Evolutionary conservation across 768 basidiomycete species (phyloP).

Genomic region (Clitopilus hobsonii): DNA sequence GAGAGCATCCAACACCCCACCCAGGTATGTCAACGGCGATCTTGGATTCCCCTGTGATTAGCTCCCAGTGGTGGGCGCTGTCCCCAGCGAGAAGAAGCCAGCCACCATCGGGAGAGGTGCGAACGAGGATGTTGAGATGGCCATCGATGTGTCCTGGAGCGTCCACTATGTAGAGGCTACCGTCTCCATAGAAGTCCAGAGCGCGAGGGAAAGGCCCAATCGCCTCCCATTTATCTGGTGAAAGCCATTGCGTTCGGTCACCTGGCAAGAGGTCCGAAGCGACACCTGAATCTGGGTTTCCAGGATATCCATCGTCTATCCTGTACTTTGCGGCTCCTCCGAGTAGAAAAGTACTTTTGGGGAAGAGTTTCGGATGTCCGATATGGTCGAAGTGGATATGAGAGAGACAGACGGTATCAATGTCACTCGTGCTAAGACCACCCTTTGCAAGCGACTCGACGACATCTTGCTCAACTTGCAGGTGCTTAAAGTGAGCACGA

Average conservation of each 20-base stretch:
- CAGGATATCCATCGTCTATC: conserved; percentile 16
- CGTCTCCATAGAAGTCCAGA: conserved; percentile 52
- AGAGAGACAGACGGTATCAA: conserved; percentile 42
- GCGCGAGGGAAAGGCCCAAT: conserved; percentile 29
- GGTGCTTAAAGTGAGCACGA: conserved; percentile 8
- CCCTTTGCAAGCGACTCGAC: conserved; percentile 46
- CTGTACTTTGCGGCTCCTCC: conserved; percentile 33
- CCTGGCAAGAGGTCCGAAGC: conserved; percentile 9
- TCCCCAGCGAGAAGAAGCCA: conserved; percentile 58
- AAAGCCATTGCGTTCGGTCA: conserved; percentile 12
- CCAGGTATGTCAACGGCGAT: conserved; percentile 27
- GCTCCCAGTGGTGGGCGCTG: conserved; percentile 49
- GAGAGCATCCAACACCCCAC: conserved; percentile 32
- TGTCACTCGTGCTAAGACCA: conserved; percentile 36
- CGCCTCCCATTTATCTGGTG: conserved; percentile 10
- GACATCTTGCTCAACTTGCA: conserved; percentile 32
- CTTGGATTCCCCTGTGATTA: conserved; percentile 39
- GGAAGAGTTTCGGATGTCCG: conserved; percentile 43
- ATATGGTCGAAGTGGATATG: conserved; percentile 55
- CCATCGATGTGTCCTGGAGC: conserved; percentile 54
- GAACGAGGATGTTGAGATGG: conserved; percentile 49
- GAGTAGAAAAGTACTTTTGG: conserved; percentile 41
- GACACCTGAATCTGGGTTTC: conserved; percentile 2
- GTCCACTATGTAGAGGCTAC: conserved; percentile 54
- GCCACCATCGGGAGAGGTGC: conserved; percentile 45